Evolutionary conservation across 2,329 filamentous ascomycete genomes (phyloP).

Genomic region (Xylaria sp.): DNA sequence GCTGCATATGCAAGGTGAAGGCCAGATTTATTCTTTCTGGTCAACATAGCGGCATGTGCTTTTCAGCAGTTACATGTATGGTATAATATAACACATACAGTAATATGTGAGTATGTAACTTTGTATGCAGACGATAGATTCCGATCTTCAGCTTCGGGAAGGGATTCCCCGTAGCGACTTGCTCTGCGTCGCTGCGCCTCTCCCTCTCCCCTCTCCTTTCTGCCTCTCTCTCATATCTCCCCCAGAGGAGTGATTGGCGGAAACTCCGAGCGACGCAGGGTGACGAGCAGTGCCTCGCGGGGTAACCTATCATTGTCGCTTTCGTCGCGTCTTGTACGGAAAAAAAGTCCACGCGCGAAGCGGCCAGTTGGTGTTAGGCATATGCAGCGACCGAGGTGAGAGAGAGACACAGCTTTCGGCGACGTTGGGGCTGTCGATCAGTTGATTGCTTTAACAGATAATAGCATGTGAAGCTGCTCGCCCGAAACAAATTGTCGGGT

Average conservation of each 20-base stretch:
- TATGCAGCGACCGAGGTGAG: conserved; percentile 21
- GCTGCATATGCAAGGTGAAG: conserved; percentile 30
- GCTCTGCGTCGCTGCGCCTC: conserved; percentile 28
- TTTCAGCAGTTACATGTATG: conserved; percentile 2
- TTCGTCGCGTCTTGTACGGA: conserved; percentile 8
- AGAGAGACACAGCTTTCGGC: conserved; percentile 9
- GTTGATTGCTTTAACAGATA: conserved; percentile 5
- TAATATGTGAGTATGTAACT: background rate
- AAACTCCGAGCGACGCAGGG: conserved; percentile 20
- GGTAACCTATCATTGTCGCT: conserved; percentile 11
- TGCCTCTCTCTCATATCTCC: too few species aligned
- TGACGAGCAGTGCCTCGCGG: conserved; percentile 20
- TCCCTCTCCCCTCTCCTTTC: background rate
- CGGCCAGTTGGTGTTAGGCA: background rate
- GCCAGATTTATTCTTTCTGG: conserved; percentile 9
- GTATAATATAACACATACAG: conserved; percentile 1
- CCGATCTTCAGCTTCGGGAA: conserved; percentile 20
- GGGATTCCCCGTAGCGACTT: conserved; percentile 1
- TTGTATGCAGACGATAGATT: conserved; percentile 24
- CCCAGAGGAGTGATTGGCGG: conserved; percentile 18
- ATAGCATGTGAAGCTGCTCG: conserved; percentile 21
- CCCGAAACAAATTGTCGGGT: conserved; percentile 8
- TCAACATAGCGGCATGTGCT: conserved; percentile 15
- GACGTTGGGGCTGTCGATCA: conserved; percentile 20
- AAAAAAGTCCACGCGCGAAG: background rate